A percentile compares a stretch with the other conserved stretches of the same genome.
phyloP scores from a whole-genome alignment of 768 basidiomycete species.

The Lenzites betulinus region DNA sequence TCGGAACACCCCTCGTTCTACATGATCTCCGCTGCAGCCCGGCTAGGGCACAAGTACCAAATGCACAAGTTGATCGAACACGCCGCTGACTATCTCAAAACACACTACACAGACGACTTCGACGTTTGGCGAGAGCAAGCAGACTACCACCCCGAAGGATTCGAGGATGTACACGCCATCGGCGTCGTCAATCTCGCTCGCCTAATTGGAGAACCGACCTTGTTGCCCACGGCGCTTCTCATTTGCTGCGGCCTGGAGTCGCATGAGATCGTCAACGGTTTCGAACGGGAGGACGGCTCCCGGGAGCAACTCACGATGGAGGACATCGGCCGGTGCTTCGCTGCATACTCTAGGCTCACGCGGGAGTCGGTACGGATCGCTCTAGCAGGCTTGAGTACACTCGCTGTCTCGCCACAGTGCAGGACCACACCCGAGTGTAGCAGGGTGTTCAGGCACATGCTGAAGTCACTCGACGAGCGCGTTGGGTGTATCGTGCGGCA shows the following conservation, averaged over 20 bases:
- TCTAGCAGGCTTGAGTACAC: background rate
- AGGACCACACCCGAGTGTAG: background rate
- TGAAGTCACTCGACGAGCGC: background rate
- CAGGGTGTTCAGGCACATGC: background rate
- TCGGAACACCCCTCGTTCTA: background rate
- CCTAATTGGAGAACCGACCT: background rate
- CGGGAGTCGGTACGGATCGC: background rate
- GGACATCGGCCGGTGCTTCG: background rate
- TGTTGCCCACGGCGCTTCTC: slow-evolving; percentile 4
- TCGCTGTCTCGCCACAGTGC: background rate
- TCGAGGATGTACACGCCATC: background rate
- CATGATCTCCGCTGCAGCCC: background rate
- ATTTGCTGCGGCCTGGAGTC: background rate
- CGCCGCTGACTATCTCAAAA: slow-evolving; percentile 2
- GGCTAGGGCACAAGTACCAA: slow-evolving; percentile 21
- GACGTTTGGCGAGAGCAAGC: background rate
- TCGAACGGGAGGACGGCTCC: slow-evolving; percentile 1
- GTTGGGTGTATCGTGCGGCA: background rate
- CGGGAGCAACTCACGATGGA: background rate
- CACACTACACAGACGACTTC: slow-evolving; percentile 4
- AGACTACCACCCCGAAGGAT: background rate
- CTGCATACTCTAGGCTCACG: background rate
- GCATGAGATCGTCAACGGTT: background rate
- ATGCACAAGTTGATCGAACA: background rate
- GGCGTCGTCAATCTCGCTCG: slow-evolving; percentile 16